Evolutionary conservation across 345 rosid genomes (phyloP), one percentile per base, ranked within the genome.

Genomic region (Corchorus olitorius): DNA sequence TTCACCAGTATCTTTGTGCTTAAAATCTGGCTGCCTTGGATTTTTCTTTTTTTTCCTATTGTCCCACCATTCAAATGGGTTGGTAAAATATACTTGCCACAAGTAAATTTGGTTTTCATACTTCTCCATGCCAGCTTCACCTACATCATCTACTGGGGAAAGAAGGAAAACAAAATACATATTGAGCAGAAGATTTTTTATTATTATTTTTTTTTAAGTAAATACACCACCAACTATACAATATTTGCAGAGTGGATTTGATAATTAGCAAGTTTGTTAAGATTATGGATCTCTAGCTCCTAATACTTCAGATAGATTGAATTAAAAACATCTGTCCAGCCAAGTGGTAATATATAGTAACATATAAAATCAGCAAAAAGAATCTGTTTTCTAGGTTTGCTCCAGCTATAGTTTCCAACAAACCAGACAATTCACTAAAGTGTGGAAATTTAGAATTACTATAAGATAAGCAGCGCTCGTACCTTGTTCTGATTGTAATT

Each of bases 11-110:
- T 80, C 80, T 84, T 86, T 90, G 79, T 94, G 95, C 83, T 65
- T 85, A 68, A 94, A 92, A 84, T 94, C 97, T 13, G 98, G 97
- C n/a, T 76, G 70, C 35, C 52, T 45, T 19, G 90, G 80, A 62
- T 81, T 70, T 56, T 1, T 81, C 92, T 94, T 94, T 8, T n/a
- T 14, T 43, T 66, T 81, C 79, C 98, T 88, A 59, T 87, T 84
- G 81, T 94, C 97, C 93, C 92, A 94, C 98, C 98, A 92, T 66
- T 89, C 94, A n/a, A 73, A 58, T 33, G 94, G 97, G 74, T 77
- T 90, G 70, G 79, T 53, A 64, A 94, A 94, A 78, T 86, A 90
- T 73, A 87, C 80, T 73, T 94, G 96, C 98, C 98, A 92, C 82
- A 92, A 81, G 77, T 88, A 81, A 27, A 90, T 78, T 37, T 66